Percentiles rank a stretch among this genome's conserved stretches.
These are phyloP conservation scores for Pholiota conissans DNA, from an alignment of 768 basidiomycete genomes.

Conservation along the genomic window DNA sequence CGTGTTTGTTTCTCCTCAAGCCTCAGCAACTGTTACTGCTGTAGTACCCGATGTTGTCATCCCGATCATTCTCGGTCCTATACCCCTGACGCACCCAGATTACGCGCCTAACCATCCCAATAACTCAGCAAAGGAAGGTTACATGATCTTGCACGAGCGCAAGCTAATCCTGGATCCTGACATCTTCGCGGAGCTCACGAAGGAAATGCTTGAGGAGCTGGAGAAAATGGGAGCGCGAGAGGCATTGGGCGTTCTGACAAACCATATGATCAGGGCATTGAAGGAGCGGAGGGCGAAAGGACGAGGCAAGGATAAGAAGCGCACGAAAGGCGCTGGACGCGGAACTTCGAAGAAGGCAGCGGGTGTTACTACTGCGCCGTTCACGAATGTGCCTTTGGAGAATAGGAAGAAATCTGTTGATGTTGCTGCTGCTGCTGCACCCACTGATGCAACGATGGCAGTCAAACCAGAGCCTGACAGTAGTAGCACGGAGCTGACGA, in stretches of 20 bases:
- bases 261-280: constrained; percentile 80
- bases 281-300: constrained; percentile 67
- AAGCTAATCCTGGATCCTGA: constrained; percentile 82
- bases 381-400: constrained; percentile 46
- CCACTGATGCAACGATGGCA: constrained; percentile 1
- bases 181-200: constrained; percentile 77
- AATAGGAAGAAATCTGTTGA: constrained; percentile 15
- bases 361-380: constrained; percentile 30
- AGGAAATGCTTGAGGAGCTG: constrained; percentile 70
- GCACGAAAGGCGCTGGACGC: constrained; percentile 29
- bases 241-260: constrained; percentile 79
- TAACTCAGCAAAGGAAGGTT: constrained; percentile 52
- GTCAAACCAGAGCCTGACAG: not conserved
- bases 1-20: constrained; percentile 29
- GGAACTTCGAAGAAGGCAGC: constrained; percentile 29
- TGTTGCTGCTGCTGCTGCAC: constrained; percentile 3
- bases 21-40: constrained; percentile 20
- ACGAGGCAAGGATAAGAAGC: constrained; percentile 39
- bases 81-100: constrained; percentile 63
- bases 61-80: constrained; percentile 75
- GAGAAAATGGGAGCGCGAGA: constrained; percentile 82
- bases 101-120: constrained; percentile 46
- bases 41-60: constrained; percentile 59
- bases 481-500: constrained; percentile 6
- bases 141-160: constrained; percentile 83